phyloP scores from a whole-genome alignment of 2,329 filamentous ascomycete species.

The Aspergillus ibericus region DNA sequence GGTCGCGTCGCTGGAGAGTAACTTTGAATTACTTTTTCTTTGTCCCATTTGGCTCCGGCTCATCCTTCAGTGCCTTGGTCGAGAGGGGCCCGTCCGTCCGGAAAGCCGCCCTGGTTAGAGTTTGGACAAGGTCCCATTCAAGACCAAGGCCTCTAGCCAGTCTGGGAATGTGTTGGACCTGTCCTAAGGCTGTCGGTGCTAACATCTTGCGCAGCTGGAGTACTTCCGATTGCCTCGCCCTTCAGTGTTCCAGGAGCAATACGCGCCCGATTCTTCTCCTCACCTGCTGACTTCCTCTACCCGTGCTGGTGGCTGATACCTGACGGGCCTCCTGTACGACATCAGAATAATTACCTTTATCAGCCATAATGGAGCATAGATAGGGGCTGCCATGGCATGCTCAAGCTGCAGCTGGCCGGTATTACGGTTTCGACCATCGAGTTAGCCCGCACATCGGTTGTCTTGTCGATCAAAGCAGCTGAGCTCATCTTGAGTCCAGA shows the following conservation, averaged over 20 bases:
- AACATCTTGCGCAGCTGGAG: not conserved
- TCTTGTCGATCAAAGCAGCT: conserved; percentile 5
- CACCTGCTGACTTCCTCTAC: conserved; percentile 2
- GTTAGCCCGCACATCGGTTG: conserved; percentile 1
- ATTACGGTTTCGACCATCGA: conserved; percentile 6
- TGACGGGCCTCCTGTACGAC: conserved; percentile 7
- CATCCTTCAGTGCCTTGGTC: not conserved
- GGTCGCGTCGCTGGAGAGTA: not conserved
- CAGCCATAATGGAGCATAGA: not conserved
- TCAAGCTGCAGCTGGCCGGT: conserved; percentile 20
- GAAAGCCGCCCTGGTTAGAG: not conserved
- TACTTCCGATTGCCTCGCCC: conserved; percentile 3
- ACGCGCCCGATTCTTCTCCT: not conserved
- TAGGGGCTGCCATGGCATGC: not conserved
- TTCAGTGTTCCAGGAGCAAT: not conserved
- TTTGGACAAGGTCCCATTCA: conserved; percentile 3
- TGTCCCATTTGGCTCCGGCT: not conserved
- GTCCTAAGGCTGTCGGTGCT: not conserved
- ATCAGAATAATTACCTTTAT: conserved; percentile 4
- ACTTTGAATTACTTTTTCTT: conserved; percentile 1
- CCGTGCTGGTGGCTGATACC: conserved; percentile 6
- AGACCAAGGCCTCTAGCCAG: not conserved
- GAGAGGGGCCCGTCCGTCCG: not conserved
- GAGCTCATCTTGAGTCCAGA: conserved; percentile 15
- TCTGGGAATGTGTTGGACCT: conserved; percentile 3